Conservation (phyloP, 441 rosid genomes). For the Erodium trifolium region DNA sequence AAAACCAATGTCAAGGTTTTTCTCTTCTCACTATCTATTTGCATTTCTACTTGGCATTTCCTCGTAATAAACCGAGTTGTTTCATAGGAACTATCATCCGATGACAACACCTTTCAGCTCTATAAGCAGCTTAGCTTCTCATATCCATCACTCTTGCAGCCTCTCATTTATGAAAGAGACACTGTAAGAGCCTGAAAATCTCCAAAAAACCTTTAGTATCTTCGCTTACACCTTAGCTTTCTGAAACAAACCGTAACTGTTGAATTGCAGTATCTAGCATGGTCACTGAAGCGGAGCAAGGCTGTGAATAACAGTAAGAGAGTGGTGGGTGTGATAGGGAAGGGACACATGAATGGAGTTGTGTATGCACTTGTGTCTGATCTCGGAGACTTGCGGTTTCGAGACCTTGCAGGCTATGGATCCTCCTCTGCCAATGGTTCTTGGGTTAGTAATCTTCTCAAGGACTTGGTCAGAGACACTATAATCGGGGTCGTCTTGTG, state of each 20-base stretch:
- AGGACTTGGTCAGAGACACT: slow-evolving; percentile 34
- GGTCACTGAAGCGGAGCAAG: slow-evolving; percentile 87
- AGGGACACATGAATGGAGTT: slow-evolving; percentile 79
- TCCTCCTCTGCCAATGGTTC: slow-evolving; percentile 17
- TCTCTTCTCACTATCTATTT: not conserved
- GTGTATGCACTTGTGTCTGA: slow-evolving; percentile 65
- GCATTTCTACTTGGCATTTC: not conserved
- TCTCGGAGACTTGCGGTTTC: slow-evolving; percentile 59
- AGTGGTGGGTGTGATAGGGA: slow-evolving; percentile 79
- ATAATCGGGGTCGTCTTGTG: slow-evolving; percentile 36
- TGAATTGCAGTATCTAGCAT: slow-evolving; percentile 54
- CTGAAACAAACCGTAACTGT: not conserved
- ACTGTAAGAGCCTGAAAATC: slow-evolving; percentile 35
- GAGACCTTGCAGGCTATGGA: slow-evolving; percentile 56
- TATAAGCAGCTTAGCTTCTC: slow-evolving; percentile 60
- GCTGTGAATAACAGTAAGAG: slow-evolving; percentile 64
- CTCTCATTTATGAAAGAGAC: slow-evolving; percentile 79
- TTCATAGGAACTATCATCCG: slow-evolving; percentile 33
- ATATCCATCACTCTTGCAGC: slow-evolving; percentile 61
- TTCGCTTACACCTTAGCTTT: too few relatives aligned
- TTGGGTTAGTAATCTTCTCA: slow-evolving; percentile 19
- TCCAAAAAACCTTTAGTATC: not conserved
- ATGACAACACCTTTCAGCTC: slow-evolving; percentile 43
- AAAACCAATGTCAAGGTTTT: slow-evolving; percentile 38
- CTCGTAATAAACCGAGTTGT: not conserved